Conservation (phyloP, 31 red algal species). For the Bonnemaisonia californica region DNA sequence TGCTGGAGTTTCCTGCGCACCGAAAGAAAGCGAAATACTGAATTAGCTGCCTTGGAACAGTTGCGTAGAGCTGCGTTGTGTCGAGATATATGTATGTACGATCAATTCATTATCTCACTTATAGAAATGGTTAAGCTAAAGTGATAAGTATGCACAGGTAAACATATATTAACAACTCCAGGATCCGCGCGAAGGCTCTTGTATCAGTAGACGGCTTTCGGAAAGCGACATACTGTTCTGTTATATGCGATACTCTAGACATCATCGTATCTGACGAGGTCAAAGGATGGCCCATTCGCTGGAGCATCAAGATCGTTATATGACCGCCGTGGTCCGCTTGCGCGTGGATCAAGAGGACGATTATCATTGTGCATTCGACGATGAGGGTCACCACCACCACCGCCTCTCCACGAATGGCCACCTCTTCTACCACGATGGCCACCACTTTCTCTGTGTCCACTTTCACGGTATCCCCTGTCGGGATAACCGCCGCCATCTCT, state of each 20-base stretch:
- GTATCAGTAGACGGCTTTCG: neutral
- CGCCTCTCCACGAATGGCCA: slow-evolving; percentile 27
- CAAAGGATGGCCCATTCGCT: slow-evolving; percentile 32
- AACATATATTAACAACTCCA: slow-evolving; percentile 1
- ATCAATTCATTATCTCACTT: no score
- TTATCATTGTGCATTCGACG: neutral
- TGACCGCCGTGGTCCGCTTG: slow-evolving; percentile 5
- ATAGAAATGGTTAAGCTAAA: no score
- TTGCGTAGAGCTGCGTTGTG: no score
- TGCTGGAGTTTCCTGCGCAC: no score
- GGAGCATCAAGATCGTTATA: slow-evolving; percentile 54
- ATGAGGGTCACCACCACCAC: neutral
- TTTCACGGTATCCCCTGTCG: neutral
- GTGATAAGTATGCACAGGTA: no score
- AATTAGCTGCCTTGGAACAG: no score
- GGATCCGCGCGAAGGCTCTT: neutral
- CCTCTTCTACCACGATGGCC: slow-evolving; percentile 21
- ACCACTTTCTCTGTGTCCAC: neutral
- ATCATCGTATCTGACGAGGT: slow-evolving; percentile 46
- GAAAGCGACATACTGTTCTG: neutral
- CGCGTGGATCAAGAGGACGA: slow-evolving; percentile 36
- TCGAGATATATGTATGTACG: no score
- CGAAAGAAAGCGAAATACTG: no score
- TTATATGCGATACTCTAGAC: neutral
- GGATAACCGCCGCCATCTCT: no score